Percentiles rank a stretch among this genome's conserved stretches.
Conservation (phyloP, 2,329 filamentous ascomycete genomes). For the Coniochaeta sp. region DNA sequence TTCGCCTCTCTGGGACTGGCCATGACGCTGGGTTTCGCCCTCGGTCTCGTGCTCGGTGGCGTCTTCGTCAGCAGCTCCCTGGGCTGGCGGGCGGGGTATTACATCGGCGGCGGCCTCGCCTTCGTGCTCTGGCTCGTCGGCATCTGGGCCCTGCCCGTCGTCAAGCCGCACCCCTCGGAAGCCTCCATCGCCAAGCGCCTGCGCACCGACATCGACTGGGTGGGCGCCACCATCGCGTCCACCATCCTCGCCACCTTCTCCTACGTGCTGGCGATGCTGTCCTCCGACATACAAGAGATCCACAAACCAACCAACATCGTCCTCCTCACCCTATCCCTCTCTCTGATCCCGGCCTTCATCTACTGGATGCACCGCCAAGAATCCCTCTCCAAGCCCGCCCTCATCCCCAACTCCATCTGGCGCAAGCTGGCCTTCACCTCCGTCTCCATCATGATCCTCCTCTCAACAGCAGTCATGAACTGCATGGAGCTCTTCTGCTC, state of each 20-base stretch:
- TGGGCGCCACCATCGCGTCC: slow-evolving; percentile 40
- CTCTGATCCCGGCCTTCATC: slow-evolving; percentile 40
- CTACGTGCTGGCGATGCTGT: slow-evolving; percentile 3
- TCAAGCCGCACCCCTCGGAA: background rate
- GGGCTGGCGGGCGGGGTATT: slow-evolving; percentile 42
- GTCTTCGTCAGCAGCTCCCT: slow-evolving; percentile 33
- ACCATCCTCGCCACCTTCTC: slow-evolving; percentile 35
- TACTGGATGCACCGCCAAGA: slow-evolving; percentile 45
- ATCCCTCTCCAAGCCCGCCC: slow-evolving; percentile 33
- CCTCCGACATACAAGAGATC: slow-evolving; percentile 21
- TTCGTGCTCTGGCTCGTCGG: slow-evolving; percentile 26
- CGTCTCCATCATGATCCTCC: slow-evolving; percentile 42
- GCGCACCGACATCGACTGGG: slow-evolving; percentile 43
- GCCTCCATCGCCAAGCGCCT: slow-evolving; percentile 5
- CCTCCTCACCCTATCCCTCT: slow-evolving; percentile 34
- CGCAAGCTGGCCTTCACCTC: slow-evolving; percentile 46
- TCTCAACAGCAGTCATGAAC: slow-evolving; percentile 30
- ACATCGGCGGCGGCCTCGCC: slow-evolving; percentile 27
- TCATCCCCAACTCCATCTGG: slow-evolving; percentile 59
- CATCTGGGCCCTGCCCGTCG: slow-evolving; percentile 13
- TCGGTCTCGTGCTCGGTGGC: slow-evolving; percentile 43
- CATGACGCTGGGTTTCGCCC: slow-evolving; percentile 40
- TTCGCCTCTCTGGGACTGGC: slow-evolving; percentile 38
- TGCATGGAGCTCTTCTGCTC: slow-evolving; percentile 34
- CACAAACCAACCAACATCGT: slow-evolving; percentile 34